Evolutionary conservation across 441 rosid genomes (phyloP).

Genomic region (Pelargonium myrrhifolium): DNA sequence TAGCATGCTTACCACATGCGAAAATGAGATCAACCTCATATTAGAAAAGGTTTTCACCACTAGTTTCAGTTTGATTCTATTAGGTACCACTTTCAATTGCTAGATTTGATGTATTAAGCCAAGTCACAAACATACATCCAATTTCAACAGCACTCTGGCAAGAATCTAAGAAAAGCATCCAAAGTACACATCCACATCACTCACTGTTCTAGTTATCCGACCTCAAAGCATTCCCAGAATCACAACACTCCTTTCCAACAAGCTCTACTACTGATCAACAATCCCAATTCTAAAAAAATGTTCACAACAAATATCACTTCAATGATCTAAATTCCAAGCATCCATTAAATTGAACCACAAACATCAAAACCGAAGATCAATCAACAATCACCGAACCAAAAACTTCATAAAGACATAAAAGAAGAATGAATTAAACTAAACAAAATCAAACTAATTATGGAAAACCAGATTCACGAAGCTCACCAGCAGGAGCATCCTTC

Average conservation of each 20-base stretch:
- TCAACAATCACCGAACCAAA: too few species aligned
- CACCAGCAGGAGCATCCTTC: slow-evolving; percentile 51
- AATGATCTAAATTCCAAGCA: neutral
- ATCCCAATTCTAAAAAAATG: neutral
- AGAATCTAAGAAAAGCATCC: neutral
- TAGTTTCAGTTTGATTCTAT: too few species aligned
- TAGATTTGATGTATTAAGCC: too few species aligned
- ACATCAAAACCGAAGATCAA: too few species aligned
- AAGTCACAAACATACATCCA: too few species aligned
- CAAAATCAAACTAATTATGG: neutral
- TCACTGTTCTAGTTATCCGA: neutral
- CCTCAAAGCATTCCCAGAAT: neutral
- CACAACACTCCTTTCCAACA: neutral
- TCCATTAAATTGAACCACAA: too few species aligned
- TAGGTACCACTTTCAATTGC: too few species aligned
- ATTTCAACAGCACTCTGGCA: neutral
- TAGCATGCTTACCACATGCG: too few species aligned
- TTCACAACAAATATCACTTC: neutral
- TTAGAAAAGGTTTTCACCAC: too few species aligned
- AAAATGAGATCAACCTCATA: too few species aligned
- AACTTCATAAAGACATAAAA: neutral
- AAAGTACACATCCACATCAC: neutral
- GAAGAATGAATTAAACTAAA: neutral
- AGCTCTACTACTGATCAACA: neutral
- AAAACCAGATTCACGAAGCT: neutral